Evolutionary conservation across 225 moss, liverwort and hornwort genomes (phyloP), one percentile per base, ranked within the genome.

Genomic region (Pseudoscleropodium purum): DNA sequence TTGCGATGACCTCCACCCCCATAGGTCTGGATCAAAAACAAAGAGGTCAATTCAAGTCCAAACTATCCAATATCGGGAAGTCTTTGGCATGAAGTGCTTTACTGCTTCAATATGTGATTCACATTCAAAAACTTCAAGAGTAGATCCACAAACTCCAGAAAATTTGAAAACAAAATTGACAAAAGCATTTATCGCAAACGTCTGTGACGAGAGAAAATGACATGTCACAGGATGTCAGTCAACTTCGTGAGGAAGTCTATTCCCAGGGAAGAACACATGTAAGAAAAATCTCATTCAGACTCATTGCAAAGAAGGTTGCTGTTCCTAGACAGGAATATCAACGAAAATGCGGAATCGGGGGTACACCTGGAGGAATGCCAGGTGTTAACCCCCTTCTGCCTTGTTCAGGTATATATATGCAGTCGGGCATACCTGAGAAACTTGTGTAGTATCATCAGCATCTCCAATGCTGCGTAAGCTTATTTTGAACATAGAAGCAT

Each of bases 1-100:
- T 96, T 95, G 73, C 84, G 84, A 88, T 98, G 98, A 56, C 96
- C 98, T 84, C 96, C 95, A 85, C 96, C 96, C n/a, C 94, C 95
- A 89, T 96, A 95, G 45, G 93, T 90, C 95, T 97, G 92, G 60
- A 90, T 90, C 75, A 68, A 80, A 51, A 75, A 75, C 56, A 72
- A 88, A 84, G 47, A 70, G 26, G 80, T 88, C 84, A 92, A 81
- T 26, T 26, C 76, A 84, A 88, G 59, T 52, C 59, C 25, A 73
- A 83, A 63, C 43, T 26, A 36, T 64, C 39, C 62, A 63, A 65
- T 85, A 79, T 62, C 31, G 7, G 13, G 11, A 75, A 70, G 17
- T 56, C 47, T 82, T 54, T 59, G 39, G 52, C 59, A 80, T 65
- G 26, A 81, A 61, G n/a, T 75, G 56, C 54, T 65, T 61, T 31